Evolutionary conservation across 805 yeast genomes (phyloP), one percentile per base, ranked within the genome.

Genomic region (Candida loeiensis): DNA sequence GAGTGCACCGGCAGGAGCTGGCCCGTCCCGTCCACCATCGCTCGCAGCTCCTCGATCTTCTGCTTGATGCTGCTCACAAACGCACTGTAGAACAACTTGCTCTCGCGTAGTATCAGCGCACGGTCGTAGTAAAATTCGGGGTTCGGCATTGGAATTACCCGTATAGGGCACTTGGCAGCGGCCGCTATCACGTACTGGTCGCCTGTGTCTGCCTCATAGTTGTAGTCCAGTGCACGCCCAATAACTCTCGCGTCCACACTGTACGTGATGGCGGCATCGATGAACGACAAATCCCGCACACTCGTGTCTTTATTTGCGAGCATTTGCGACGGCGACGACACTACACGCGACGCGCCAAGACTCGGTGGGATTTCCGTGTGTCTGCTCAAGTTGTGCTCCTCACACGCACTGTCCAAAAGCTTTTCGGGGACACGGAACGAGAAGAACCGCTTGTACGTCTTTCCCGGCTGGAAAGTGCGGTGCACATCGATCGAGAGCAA

Each of bases 361-460:
- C 61, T 59, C 6, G 73, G 64, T 1, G 70, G 71, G 9, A 68
- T 43, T 36, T 59, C 59, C 4, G 62, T 56, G 46, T 69, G 73
- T 5, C 53, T 48, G 15, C 55, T 51, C 26, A 69, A 53, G 37
- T 53, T 57, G 48, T 68, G 73, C 7, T 41, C 28, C 19, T 59
- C 67, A 45, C 74, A 69, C 4, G 61, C 53, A 42, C 65, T 70
- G 41, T 69, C 74, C 28, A 69, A 50, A 28, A 69, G 53, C 42
- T 61, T 63, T 20, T 66, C 69, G 9, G 74, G 74, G 7, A 69
- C 48, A 29, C 64, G 49, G 49, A 69, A 69, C 8, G 73, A 60
- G 44, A 69, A 69, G 46, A 46, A 69, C 21, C 74, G 56, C 45
- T 69, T 69, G 45, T 69, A 69, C 4, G 65, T 66, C 18, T 59